Base-by-base conservation (phyloP, 1,139 yeast genomes). In the Yamadazyma epiphylla region DNA sequence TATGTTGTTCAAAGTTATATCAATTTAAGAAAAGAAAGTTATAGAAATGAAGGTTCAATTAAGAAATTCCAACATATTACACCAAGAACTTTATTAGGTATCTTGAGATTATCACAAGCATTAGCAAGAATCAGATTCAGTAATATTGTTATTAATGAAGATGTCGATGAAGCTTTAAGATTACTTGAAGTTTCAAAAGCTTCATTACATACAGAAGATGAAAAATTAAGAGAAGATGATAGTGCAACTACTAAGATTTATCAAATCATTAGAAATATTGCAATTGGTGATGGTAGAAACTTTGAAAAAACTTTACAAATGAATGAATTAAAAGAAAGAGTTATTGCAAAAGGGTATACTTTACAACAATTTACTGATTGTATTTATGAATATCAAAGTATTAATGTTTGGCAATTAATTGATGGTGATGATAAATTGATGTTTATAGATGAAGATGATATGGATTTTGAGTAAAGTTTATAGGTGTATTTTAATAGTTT, bases 161-260 rank as follows among this genome's bases (percentile, higher is more conserved):
- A 94, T 58, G 96, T 94, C 22, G 97, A 94, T 51, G 99, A 94
- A 61, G 96, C 98, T 0, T 67, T 94, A 48, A 74, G 98, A 49
- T 71, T 94, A 45, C 69, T 83, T 37, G 82, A 82, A 45, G 95
- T 86, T 13, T 87, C 96, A 15, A 86, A 89, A 57, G 80, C 86
- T 32, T 83, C 95, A 11, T 70, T 91, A 46, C 72, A 73, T 43
- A 66, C 70, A 24, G 79, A 77, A 25, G 74, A 68, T 30, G 70
- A 67, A 37, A 53, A 38, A 28, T 55, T 45, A 25, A 65, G 69
- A 29, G 87, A 80, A 47, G 78, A 76, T 39, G 67, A 67, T 33
- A 60, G 77, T 22, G 51, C 70, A 4, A 61, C 73, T 11, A 66
- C 88, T 25, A 74, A 72, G 53, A 80, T 84, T 39, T 80, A 70